Evolutionary conservation across 2,329 filamentous ascomycete genomes (phyloP), one percentile per base, ranked within the genome.

Genomic region (Diaporthe ilicicola): DNA sequence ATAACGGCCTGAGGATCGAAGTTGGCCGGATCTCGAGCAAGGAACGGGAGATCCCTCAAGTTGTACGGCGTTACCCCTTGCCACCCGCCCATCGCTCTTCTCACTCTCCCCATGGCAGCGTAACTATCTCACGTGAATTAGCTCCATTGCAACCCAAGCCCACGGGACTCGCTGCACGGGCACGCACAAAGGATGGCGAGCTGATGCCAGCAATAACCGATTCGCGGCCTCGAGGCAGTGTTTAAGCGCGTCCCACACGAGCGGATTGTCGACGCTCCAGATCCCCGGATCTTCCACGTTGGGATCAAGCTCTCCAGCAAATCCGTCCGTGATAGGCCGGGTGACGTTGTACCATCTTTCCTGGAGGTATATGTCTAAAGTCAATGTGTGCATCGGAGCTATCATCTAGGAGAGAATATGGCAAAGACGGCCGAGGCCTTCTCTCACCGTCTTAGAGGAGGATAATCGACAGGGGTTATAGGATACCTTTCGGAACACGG

Each of bases 401-500:
- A 2, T 29, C 2, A 0, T n/a, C 3, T 19, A 12, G 5, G 4
- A 32, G 10, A 2, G 12, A 34, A 13, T 4, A 17, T 5, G 9
- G 3, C 19, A 34, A 4, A 12, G 32, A 4, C 13, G 19, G n/a
- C 8, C 6, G 19, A 22, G 6, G 29, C 19, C 12, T 2, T 44
- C 39, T 24, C 24, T 12, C 39, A 22, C 22, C 12, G 32, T 13
- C 12, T 13, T 2, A 1, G 12, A 5, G 12, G 17, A 42, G 56
- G 12, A 32, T 3, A 15, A n/a, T n/a, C n/a, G n/a, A n/a, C n/a
- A n/a, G n/a, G 10, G 15, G 19, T 4, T 5, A 34, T 9, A 9
- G 12, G 51, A 48, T 50, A 64, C 59, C 44, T 64, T 64, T 19
- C 34, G n/a, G n/a, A 64, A 64, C 15, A 4, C 13, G n/a, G 44